Evolutionary conservation across 108 stramenopile species (phyloP).

Genomic region (Pseudonitzschia pungens): DNA sequence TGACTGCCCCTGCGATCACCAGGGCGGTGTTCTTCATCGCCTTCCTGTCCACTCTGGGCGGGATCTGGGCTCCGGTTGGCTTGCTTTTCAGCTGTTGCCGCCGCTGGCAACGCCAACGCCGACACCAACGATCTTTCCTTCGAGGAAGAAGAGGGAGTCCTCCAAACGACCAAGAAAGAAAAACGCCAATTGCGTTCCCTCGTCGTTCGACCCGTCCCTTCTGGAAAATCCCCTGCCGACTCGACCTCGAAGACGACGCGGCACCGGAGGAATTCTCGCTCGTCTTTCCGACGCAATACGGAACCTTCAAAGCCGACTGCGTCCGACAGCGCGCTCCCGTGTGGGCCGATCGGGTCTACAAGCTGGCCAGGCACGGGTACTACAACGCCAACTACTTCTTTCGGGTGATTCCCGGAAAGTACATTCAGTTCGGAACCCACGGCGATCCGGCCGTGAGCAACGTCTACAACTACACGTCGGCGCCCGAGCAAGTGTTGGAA

Average conservation of each 20-base stretch:
- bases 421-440: slow-evolving; percentile 18
- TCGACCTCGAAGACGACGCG: neutral
- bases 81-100: too few species aligned
- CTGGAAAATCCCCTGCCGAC: neutral
- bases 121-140: neutral
- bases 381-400: slow-evolving; percentile 22
- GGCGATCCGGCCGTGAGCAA: slow-evolving; percentile 18
- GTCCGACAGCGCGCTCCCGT: slow-evolving; percentile 12
- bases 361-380: slow-evolving; percentile 17
- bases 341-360: slow-evolving; percentile 15
- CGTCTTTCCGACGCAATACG: slow-evolving; percentile 11
- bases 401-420: slow-evolving; percentile 14
- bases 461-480: slow-evolving; percentile 21
- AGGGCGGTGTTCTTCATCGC: too few species aligned
- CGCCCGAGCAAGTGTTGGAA: neutral
- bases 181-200: neutral
- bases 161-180: neutral
- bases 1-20: too few species aligned
- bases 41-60: too few species aligned
- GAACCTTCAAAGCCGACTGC: neutral
- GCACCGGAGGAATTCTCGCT: neutral
- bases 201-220: neutral
- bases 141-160: neutral
- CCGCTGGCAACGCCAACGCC: too few species aligned
- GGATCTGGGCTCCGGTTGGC: too few species aligned